Evolutionary conservation across 129 eudicot genomes (phyloP).

Genomic region (Calendula officinalis): DNA sequence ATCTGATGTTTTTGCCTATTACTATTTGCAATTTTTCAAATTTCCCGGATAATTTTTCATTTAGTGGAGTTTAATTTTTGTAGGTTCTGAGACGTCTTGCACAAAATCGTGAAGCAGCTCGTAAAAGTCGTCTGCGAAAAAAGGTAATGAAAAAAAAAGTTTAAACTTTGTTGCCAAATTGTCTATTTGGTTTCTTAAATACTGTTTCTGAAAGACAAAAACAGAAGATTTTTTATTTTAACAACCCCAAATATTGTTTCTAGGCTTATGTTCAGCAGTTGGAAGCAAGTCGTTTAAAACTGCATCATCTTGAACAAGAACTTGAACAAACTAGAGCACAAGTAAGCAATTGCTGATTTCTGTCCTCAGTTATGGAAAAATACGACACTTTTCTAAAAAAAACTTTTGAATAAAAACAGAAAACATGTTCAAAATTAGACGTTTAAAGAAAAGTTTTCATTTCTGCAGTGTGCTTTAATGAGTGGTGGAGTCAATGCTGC

Average conservation of each 20-base stretch:
- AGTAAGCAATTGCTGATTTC: conserved; percentile 32
- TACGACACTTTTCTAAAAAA: not conserved
- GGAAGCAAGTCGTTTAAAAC: conserved; percentile 74
- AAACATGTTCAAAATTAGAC: too few relatives aligned
- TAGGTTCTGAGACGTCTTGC: conserved; percentile 85
- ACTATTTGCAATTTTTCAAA: not conserved
- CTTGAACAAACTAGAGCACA: conserved; percentile 79
- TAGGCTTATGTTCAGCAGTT: conserved; percentile 98
- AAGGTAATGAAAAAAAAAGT: conserved; percentile 49
- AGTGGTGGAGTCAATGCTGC: conserved; percentile 68
- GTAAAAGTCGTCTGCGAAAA: conserved; percentile 94
- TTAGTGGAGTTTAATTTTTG: conserved; percentile 14
- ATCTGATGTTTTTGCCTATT: conserved; percentile 1
- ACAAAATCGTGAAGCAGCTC: conserved; percentile 99
- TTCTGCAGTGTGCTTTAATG: conserved; percentile 56
- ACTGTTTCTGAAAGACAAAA: conserved; percentile 9
- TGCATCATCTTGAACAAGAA: conserved; percentile 86
- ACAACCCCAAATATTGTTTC: conserved; percentile 15
- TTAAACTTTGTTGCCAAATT: conserved; percentile 14
- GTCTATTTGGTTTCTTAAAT: not conserved
- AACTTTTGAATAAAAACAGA: too few relatives aligned
- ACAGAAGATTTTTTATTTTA: conserved; percentile 8
- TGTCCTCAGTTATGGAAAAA: not conserved
- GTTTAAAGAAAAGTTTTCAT: not conserved
- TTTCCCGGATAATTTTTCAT: not conserved